Conservation (phyloP, 176 grass and related monocot species). For the Oryza glaberrima region DNA sequence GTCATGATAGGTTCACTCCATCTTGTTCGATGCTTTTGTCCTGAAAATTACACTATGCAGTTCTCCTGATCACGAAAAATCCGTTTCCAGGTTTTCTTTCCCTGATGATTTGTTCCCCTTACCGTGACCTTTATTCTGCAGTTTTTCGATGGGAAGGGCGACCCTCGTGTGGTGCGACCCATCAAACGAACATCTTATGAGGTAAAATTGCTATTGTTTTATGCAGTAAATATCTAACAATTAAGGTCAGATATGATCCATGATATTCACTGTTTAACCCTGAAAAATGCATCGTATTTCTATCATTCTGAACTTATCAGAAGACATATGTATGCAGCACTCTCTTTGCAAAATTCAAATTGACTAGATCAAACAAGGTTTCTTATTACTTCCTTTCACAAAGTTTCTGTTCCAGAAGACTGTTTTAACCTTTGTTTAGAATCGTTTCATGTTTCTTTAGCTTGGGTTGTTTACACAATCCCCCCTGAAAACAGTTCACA, state of each 20-base stretch:
- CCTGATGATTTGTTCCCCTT: conserved; percentile 25
- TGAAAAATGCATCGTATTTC: neutral
- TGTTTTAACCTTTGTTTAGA: neutral
- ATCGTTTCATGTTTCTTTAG: neutral
- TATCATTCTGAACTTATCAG: conserved; percentile 6
- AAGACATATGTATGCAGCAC: neutral
- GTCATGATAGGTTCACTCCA: too few relatives aligned
- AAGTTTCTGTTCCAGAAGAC: neutral
- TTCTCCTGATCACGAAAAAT: too few relatives aligned
- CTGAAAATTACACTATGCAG: too few relatives aligned
- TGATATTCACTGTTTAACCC: neutral
- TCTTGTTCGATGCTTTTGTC: too few relatives aligned
- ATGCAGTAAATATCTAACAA: neutral
- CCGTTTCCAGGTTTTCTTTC: too few relatives aligned
- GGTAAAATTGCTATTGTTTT: conserved; percentile 29
- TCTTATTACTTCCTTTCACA: neutral
- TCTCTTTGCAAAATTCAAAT: neutral
- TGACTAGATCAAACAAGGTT: neutral
- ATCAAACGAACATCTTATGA: conserved; percentile 22
- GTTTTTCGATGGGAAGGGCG: conserved; percentile 49
- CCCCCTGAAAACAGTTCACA: neutral
- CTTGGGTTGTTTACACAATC: conserved; percentile 16
- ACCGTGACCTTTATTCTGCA: conserved; percentile 37
- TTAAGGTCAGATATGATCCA: conserved; percentile 14
- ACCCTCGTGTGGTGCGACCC: neutral